phyloP scores from a whole-genome alignment of 257 asterid species.

The Gentiana dahurica region DNA sequence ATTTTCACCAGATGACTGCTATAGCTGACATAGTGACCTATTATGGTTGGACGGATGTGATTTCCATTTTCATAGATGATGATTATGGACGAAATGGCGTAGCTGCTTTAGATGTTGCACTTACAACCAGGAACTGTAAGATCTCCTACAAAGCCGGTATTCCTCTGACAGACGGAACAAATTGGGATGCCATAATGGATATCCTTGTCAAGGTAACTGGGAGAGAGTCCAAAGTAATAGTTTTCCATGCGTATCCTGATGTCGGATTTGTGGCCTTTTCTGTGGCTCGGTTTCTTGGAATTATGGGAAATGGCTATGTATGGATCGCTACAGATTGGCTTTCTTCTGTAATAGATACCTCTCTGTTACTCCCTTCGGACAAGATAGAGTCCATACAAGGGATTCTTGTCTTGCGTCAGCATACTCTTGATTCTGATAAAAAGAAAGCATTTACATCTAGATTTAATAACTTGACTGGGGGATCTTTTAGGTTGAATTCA shows the following conservation, averaged over 20 bases:
- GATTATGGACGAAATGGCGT: slow-evolving; percentile 41
- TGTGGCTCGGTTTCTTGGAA: slow-evolving; percentile 47
- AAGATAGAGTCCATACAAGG: slow-evolving; percentile 44
- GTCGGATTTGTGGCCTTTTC: slow-evolving; percentile 44
- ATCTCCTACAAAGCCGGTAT: slow-evolving; percentile 37
- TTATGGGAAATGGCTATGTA: slow-evolving; percentile 68
- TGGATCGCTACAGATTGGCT: slow-evolving; percentile 87
- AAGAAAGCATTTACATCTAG: slow-evolving; percentile 41
- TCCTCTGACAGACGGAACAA: slow-evolving; percentile 18
- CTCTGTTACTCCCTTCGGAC: slow-evolving; percentile 13
- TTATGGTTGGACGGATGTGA: slow-evolving; percentile 37
- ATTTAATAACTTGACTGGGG: slow-evolving; percentile 54
- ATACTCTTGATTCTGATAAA: slow-evolving; percentile 45
- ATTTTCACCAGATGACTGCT: slow-evolving; percentile 40
- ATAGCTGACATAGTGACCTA: slow-evolving; percentile 27
- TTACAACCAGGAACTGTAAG: slow-evolving; percentile 26
- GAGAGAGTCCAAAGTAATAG: slow-evolving; percentile 61
- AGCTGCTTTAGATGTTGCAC: slow-evolving; percentile 38
- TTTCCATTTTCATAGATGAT: slow-evolving; percentile 31
- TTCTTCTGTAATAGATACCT: slow-evolving; percentile 57
- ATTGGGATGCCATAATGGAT: slow-evolving; percentile 28
- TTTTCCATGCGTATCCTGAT: slow-evolving; percentile 40
- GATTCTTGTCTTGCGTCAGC: slow-evolving; percentile 51
- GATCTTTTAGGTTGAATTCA: slow-evolving; percentile 47
- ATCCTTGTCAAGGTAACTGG: slow-evolving; percentile 31